Percentiles rank a stretch among this genome's conserved stretches.
phyloP scores from a whole-genome alignment of 768 basidiomycete species.

The Auriculariales sp. region DNA sequence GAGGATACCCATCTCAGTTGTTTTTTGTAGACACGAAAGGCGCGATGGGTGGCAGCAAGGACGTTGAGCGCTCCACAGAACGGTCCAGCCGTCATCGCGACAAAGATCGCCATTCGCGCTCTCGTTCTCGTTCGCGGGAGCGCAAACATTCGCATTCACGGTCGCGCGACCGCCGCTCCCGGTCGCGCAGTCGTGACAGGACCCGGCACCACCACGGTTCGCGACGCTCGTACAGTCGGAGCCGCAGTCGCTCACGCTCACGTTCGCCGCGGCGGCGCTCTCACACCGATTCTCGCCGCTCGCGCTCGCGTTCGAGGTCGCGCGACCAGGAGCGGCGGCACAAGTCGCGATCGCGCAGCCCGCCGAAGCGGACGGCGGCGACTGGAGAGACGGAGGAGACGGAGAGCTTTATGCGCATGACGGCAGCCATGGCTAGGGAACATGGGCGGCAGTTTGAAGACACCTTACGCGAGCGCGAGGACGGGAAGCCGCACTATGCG shows the following conservation, averaged over 20 bases:
- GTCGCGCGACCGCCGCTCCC: slow-evolving; percentile 24
- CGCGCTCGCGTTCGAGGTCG: slow-evolving; percentile 25
- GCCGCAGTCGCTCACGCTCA: slow-evolving; percentile 9
- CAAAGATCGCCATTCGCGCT: slow-evolving; percentile 10
- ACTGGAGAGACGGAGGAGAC: slow-evolving; percentile 55
- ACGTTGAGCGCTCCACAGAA: not conserved
- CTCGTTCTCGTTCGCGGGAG: slow-evolving; percentile 29
- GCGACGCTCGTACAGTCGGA: slow-evolving; percentile 8
- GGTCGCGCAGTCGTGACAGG: slow-evolving; percentile 33
- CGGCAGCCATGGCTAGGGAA: slow-evolving; percentile 71
- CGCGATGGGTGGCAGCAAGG: not conserved
- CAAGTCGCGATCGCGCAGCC: slow-evolving; percentile 6
- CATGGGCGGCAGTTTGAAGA: slow-evolving; percentile 69
- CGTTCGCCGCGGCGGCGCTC: slow-evolving; percentile 23
- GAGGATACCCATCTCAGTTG: not conserved
- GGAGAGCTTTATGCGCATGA: slow-evolving; percentile 74
- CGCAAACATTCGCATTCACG: slow-evolving; percentile 31
- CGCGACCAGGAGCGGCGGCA: slow-evolving; percentile 14
- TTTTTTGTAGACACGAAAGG: not conserved
- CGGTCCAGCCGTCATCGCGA: not conserved
- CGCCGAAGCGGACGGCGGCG: too few species aligned
- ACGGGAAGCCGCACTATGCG: slow-evolving; percentile 64
- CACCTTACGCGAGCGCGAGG: slow-evolving; percentile 60
- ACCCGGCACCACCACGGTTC: slow-evolving; percentile 9
- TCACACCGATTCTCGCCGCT: slow-evolving; percentile 17